Percentiles rank a stretch among this genome's conserved stretches.
Conservation (phyloP, 2,329 filamentous ascomycete species). For the Fusarium oligoseptatum region DNA sequence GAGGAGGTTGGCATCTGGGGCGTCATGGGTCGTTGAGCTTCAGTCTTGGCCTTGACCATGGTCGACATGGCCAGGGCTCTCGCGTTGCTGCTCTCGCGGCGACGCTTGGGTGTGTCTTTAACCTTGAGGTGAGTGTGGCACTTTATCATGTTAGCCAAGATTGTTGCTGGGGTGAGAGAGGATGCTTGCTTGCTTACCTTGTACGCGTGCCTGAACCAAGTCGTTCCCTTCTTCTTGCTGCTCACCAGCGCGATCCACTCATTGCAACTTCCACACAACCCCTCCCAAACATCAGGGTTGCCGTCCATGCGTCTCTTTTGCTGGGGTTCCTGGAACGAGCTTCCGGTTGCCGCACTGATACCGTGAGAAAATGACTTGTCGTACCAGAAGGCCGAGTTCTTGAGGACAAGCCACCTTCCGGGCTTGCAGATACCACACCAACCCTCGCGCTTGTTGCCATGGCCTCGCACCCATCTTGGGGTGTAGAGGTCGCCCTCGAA, state of each 20-base stretch:
- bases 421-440: constrained; percentile 93
- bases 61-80: constrained; percentile 57
- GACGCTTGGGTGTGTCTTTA: constrained; percentile 77
- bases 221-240: constrained; percentile 92
- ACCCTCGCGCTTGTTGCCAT: constrained; percentile 88
- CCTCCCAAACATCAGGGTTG: constrained; percentile 86
- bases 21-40: constrained; percentile 55
- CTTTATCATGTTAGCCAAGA: constrained; percentile 54
- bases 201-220: constrained; percentile 91
- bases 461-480: constrained; percentile 84
- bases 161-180: neutral
- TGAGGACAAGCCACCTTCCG: constrained; percentile 86
- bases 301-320: constrained; percentile 82
- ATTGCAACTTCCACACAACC: constrained; percentile 81
- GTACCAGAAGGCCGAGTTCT: constrained; percentile 94
- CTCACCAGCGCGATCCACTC: constrained; percentile 86
- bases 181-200: constrained; percentile 68
- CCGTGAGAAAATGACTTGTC: constrained; percentile 92
- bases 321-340: constrained; percentile 81
- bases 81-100: constrained; percentile 71
- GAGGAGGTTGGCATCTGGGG: constrained; percentile 46
- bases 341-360: constrained; percentile 85
- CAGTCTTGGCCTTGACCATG: constrained; percentile 62
- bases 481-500: constrained; percentile 88
- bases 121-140: constrained; percentile 80